These are phyloP conservation scores for Ceratobasidium sp. DNA, from an alignment of 1,284 basidiomycete species.

Conservation along the genomic window DNA sequence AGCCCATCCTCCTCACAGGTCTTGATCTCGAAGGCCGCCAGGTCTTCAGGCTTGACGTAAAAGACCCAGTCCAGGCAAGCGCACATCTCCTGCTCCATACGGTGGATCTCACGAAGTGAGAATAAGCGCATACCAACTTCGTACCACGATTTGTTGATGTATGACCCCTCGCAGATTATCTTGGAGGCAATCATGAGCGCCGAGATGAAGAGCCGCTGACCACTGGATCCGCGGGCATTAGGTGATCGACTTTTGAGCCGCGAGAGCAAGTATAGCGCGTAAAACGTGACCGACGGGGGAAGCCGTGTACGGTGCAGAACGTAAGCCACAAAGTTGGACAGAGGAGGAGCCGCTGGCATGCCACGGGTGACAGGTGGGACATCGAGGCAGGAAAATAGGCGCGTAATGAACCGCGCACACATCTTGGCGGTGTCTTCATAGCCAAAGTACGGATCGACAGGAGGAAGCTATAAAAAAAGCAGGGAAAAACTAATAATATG, in stretches of 20 bases:
- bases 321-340: conserved; percentile 88
- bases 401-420: conserved; percentile 76
- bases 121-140: conserved; percentile 59
- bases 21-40: conserved; percentile 66
- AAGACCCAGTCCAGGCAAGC: conserved; percentile 91
- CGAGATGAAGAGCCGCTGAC: conserved; percentile 60
- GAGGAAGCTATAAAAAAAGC: background rate
- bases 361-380: conserved; percentile 44
- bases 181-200: conserved; percentile 56
- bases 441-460: conserved; percentile 64
- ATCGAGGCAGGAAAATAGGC: conserved; percentile 78
- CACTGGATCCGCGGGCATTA: conserved; percentile 56
- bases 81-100: conserved; percentile 68
- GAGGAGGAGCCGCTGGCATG: conserved; percentile 51
- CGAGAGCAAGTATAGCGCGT: conserved; percentile 55
- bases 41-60: conserved; percentile 71
- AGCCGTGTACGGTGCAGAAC: conserved; percentile 88
- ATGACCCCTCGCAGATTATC: conserved; percentile 71
- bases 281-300: conserved; percentile 65
- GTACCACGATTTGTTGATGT: conserved; percentile 59
- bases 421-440: conserved; percentile 70
- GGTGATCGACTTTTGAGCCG: conserved; percentile 58
- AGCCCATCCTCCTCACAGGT: conserved; percentile 3
- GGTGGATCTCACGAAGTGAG: conserved; percentile 57
- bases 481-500: too few species aligned